Conservation (phyloP, 306 rosid species). For the Casuarina glauca region DNA sequence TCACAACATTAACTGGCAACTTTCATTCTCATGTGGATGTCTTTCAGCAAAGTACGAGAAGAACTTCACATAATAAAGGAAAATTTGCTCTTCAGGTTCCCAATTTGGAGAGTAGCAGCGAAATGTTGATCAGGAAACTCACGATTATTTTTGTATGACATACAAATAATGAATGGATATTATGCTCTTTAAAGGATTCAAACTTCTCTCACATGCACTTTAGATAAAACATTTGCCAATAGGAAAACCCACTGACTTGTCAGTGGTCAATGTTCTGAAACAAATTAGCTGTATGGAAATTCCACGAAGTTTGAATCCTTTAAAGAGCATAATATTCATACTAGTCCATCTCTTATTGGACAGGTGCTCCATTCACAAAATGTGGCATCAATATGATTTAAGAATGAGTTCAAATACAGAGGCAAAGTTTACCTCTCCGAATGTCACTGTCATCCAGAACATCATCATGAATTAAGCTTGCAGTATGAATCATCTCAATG, state of each 20-base stretch:
- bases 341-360: constrained; percentile 5
- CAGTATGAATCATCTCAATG: constrained; percentile 98
- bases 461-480: constrained; percentile 97
- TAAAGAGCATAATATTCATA: constrained; percentile 3
- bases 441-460: constrained; percentile 89
- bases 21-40: not conserved
- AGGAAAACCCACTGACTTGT: not conserved
- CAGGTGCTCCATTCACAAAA: not conserved
- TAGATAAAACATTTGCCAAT: not conserved
- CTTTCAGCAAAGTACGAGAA: not conserved
- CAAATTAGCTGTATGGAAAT: not conserved
- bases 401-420: constrained; percentile 5
- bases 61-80: not conserved
- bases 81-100: not conserved
- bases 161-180: not conserved
- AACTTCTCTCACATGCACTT: not conserved
- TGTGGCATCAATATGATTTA: constrained; percentile 6
- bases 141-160: not conserved
- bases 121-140: not conserved
- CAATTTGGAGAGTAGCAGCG: no score
- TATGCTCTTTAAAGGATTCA: not conserved
- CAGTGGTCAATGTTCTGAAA: not conserved
- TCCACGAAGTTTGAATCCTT: not conserved
- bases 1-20: not conserved
- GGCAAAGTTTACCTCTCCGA: constrained; percentile 66